Conservation (phyloP, 371 early-diverging fungal species). For the Mortierella sp. region DNA sequence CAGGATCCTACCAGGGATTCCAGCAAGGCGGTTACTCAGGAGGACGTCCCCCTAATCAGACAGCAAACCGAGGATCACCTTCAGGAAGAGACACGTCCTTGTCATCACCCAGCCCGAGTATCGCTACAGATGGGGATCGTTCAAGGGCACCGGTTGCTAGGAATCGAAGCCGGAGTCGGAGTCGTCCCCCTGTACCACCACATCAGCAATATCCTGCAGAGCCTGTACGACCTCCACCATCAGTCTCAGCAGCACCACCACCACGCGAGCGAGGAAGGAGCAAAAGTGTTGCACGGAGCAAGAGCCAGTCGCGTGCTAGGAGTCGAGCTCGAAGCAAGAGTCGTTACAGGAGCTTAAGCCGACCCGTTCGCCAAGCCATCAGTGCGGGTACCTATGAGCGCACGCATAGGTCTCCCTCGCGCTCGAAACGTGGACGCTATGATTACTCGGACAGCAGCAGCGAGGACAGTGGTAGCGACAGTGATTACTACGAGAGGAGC, state of each 20-base stretch:
- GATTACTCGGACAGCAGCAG: slow-evolving; percentile 9
- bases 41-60: background rate
- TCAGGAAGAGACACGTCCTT: background rate
- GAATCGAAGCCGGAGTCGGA: background rate
- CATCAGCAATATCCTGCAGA: background rate
- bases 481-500: background rate
- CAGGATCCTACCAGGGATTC: background rate
- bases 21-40: background rate
- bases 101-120: background rate
- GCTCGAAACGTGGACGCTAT: slow-evolving; percentile 1
- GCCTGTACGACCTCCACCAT: background rate
- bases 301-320: slow-evolving; percentile 1
- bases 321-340: slow-evolving; percentile 28
- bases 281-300: slow-evolving; percentile 4
- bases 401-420: slow-evolving; percentile 9
- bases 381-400: slow-evolving; percentile 30
- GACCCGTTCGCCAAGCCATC: slow-evolving; percentile 22
- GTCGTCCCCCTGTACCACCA: background rate
- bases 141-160: background rate
- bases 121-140: background rate
- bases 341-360: slow-evolving; percentile 25
- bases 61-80: background rate
- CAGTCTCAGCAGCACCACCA: background rate
- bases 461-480: slow-evolving; percentile 8
- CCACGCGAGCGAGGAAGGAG: slow-evolving; percentile 7